phyloP scores from a whole-genome alignment of 345 rosid species.

The Eucalyptus tenuipes region DNA sequence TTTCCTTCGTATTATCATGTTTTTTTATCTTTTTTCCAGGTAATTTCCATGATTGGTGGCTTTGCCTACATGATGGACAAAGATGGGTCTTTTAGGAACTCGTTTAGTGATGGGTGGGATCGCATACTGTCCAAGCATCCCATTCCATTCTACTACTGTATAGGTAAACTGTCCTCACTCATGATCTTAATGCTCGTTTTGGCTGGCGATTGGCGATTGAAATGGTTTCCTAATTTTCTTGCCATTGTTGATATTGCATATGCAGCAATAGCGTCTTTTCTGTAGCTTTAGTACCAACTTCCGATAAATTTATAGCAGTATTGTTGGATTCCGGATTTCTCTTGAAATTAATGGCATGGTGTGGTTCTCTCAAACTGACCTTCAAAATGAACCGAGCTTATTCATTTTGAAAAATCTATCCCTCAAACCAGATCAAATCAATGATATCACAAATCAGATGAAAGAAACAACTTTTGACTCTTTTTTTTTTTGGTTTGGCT shows the following conservation, averaged over 20 bases:
- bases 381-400: background rate
- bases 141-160: constrained; percentile 86
- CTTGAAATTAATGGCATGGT: background rate
- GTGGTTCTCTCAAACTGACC: background rate
- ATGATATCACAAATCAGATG: background rate
- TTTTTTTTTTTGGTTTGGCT: background rate
- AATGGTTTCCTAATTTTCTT: background rate
- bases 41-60: constrained; percentile 64
- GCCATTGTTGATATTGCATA: background rate
- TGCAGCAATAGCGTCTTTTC: background rate
- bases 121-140: constrained; percentile 86
- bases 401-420: background rate
- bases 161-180: constrained; percentile 30
- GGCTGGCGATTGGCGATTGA: background rate
- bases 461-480: background rate
- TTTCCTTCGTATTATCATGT: background rate
- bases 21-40: constrained; percentile 17
- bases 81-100: constrained; percentile 86
- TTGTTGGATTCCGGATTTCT: background rate
- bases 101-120: constrained; percentile 94
- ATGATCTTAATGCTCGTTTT: background rate
- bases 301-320: background rate
- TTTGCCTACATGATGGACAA: constrained; percentile 87
- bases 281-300: background rate
- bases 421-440: background rate